These are phyloP conservation scores for Lachnellula hyalina DNA, from an alignment of 2,329 filamentous ascomycete species.

Conservation along the genomic window DNA sequence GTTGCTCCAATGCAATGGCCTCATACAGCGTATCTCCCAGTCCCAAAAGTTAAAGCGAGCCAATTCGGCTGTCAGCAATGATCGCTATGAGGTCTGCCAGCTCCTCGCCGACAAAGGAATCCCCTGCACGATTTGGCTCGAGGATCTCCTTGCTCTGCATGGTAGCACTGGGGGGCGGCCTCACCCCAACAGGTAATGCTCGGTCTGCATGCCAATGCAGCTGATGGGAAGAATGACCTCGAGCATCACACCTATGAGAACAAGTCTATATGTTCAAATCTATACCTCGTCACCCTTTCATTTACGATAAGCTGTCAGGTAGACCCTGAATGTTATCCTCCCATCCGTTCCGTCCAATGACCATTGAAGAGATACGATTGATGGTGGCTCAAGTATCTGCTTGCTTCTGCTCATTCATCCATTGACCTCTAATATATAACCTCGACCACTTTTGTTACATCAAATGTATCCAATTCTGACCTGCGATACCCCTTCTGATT, in stretches of 20 bases:
- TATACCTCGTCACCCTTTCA: too few species aligned
- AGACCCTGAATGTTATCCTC: too few species aligned
- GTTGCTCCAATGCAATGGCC: neutral
- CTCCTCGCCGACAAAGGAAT: neutral
- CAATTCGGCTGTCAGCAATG: neutral
- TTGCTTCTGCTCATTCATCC: too few species aligned
- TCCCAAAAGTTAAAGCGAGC: neutral
- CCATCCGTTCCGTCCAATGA: too few species aligned
- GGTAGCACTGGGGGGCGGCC: neutral
- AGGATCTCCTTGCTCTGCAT: neutral
- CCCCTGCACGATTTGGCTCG: neutral
- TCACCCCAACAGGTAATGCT: too few species aligned
- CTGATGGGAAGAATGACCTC: too few species aligned
- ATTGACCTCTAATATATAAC: neutral
- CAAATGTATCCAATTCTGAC: neutral
- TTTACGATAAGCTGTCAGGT: too few species aligned
- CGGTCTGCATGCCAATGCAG: too few species aligned
- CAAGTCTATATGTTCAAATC: too few species aligned
- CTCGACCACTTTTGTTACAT: neutral
- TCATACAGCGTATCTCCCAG: neutral
- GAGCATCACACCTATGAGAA: too few species aligned
- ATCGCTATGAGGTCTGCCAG: neutral
- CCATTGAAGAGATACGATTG: too few species aligned
- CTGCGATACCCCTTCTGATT: conserved; percentile 39
- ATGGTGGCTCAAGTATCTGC: too few species aligned